Evolutionary conservation across 208 protist genomes (phyloP).

Genomic region (Lotmaria passim): DNA sequence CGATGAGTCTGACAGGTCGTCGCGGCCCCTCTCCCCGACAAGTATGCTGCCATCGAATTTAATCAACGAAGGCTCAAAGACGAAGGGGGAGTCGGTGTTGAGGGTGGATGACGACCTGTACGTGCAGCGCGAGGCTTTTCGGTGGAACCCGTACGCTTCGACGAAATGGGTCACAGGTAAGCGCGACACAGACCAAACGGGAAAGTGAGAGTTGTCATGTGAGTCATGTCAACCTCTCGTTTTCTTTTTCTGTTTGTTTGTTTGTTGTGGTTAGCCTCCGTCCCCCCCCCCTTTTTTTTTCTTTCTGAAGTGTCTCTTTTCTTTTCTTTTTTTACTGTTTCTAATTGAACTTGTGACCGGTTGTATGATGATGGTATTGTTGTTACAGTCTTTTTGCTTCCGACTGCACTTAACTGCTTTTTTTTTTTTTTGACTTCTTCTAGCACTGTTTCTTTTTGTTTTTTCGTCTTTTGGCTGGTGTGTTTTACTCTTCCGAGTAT

Average conservation of each 20-base stretch:
- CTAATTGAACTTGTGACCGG: not conserved
- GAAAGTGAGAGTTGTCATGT: no score
- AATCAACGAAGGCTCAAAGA: conserved; percentile 48
- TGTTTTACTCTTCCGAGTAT: no score
- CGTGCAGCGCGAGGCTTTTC: conserved; percentile 41
- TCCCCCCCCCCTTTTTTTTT: not conserved
- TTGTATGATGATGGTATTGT: no score
- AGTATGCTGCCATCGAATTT: conserved; percentile 41
- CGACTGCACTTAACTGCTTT: not conserved
- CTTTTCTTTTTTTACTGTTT: not conserved
- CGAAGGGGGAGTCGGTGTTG: conserved; percentile 38
- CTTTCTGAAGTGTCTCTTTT: not conserved
- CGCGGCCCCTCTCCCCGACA: conserved; percentile 31
- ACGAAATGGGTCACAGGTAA: conserved; percentile 26
- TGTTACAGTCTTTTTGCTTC: no score
- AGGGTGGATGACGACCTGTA: conserved; percentile 34
- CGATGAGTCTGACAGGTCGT: no score
- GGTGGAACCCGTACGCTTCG: conserved; percentile 49
- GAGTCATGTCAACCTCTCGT: not conserved
- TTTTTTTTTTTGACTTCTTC: not conserved
- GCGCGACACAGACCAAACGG: not conserved
- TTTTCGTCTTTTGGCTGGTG: no score
- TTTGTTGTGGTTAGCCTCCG: not conserved
- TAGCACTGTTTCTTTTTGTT: no score
- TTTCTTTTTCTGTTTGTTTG: not conserved